Base-by-base conservation (phyloP, 176 grass and related monocot genomes). In the Eragrostis nindensis region DNA sequence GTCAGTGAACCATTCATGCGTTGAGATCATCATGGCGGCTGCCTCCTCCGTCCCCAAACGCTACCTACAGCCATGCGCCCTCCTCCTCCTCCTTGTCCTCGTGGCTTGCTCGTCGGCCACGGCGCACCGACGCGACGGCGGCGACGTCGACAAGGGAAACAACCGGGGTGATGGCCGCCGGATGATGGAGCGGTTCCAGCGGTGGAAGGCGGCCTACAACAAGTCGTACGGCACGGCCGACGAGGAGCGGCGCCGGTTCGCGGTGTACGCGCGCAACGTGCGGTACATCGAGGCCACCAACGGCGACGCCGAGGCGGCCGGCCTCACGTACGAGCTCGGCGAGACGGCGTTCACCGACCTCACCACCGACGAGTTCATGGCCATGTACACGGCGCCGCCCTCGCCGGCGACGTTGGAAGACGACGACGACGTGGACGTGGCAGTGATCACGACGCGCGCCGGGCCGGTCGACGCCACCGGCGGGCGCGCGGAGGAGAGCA, bases 321-420 rank as follows among this genome's bases (percentile, higher is more conserved):
- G 86, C 11, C 86, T 88, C 62, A 74, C 86, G 1, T 88, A 88
- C 86, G 81, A 88, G 75, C 86, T 88, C 75, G 86, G 86, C 52
- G 86, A 88, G 81, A 84, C 86, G 5, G 75, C 86, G 13, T 88
- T 45, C 86, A 88, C 86, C 42, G 86, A 88, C 69, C 86, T 88
- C 69, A 84, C 86, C 75, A 88, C 73, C 86, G 50, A 69, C n/a
- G 86, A 88, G 86, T 88, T 88, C 86, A 44, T 36, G 22, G 86
- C 75, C 75, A 88, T 88, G 81, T 88, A 88, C 81, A 88, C 86
- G 5, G 29, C 50, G 13, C 17, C 62, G 21, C 29, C 17, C 11
- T 12, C 13, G 24, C 22, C 57, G n/a, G 55, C 21, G 11, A 5
- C 24, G 57, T 12, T 40, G 0, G 19, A 0, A 1, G 74, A 21